Evolutionary conservation across 2,329 filamentous ascomycete genomes (phyloP).

Genomic region (Botryosphaeria dothidea): DNA sequence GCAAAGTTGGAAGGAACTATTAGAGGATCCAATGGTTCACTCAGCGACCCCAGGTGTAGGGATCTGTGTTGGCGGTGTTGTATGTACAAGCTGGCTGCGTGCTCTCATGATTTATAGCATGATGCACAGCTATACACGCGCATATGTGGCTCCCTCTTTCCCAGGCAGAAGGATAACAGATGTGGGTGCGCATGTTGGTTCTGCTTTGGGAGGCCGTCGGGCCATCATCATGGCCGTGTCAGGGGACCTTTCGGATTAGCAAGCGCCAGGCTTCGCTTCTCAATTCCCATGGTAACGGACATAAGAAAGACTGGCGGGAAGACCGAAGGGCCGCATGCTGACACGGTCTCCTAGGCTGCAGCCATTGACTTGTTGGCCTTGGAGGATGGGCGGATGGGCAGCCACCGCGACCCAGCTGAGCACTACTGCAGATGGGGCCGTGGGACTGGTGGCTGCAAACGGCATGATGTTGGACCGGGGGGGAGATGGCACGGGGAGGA

Average conservation of each 20-base stretch:
- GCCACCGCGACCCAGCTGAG: no score
- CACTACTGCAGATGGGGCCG: no score
- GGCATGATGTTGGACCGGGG: background rate
- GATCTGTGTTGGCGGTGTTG: no score
- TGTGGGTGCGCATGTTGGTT: background rate
- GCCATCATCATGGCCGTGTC: background rate
- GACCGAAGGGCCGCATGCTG: background rate
- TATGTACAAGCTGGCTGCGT: background rate
- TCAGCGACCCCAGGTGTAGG: no score
- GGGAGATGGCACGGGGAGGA: background rate
- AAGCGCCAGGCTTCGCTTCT: background rate
- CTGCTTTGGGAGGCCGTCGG: background rate
- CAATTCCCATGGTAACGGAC: no score
- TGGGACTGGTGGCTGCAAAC: background rate
- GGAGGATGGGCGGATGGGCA: no score
- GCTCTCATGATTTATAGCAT: background rate
- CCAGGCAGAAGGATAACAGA: no score
- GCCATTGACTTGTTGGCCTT: background rate
- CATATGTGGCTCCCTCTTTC: background rate
- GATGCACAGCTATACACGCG: background rate
- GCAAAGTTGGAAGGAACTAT: background rate
- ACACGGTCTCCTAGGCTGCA: background rate
- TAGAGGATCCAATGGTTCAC: background rate
- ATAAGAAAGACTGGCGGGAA: background rate
- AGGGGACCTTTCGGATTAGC: background rate